Percentiles rank a stretch among this genome's conserved stretches.
These are phyloP conservation scores for Trichosanthes truncata DNA, from an alignment of 306 rosid species.

Conservation along the genomic window DNA sequence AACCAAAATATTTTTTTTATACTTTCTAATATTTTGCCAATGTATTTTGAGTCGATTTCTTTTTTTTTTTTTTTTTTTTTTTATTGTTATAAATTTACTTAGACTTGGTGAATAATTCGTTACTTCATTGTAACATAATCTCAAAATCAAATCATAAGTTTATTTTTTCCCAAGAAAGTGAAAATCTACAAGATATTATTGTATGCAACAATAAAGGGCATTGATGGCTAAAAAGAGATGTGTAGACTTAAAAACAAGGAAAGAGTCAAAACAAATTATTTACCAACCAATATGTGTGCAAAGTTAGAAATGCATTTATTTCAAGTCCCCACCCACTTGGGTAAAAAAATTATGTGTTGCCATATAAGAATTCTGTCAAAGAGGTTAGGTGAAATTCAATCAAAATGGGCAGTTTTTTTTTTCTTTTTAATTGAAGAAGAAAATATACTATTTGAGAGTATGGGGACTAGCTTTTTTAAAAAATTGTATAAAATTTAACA, in stretches of 20 bases:
- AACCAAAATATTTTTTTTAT: too few species aligned
- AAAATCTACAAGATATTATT: not conserved
- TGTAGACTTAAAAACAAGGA: not conserved
- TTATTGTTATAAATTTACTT: too few species aligned
- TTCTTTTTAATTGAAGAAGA: too few species aligned
- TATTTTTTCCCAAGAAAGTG: not conserved
- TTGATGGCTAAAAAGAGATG: not conserved
- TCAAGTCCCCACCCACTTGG: not conserved
- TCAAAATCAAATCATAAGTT: not conserved
- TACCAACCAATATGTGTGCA: not conserved
- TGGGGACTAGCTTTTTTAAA: too few species aligned
- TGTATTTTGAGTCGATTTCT: too few species aligned
- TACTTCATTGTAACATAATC: too few species aligned
- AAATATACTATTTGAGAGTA: too few species aligned
- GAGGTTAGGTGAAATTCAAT: not conserved
- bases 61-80: too few species aligned
- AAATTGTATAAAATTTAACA: too few species aligned
- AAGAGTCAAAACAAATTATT: not conserved
- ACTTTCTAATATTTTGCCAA: too few species aligned
- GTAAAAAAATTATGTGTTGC: not conserved
- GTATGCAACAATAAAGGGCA: too few species aligned
- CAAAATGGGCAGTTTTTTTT: not conserved
- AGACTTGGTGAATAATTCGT: too few species aligned
- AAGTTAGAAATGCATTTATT: slow-evolving; percentile 1
- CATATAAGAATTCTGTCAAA: not conserved